Conservation (phyloP, 2,329 filamentous ascomycete species). For the Botryotinia convoluta region DNA sequence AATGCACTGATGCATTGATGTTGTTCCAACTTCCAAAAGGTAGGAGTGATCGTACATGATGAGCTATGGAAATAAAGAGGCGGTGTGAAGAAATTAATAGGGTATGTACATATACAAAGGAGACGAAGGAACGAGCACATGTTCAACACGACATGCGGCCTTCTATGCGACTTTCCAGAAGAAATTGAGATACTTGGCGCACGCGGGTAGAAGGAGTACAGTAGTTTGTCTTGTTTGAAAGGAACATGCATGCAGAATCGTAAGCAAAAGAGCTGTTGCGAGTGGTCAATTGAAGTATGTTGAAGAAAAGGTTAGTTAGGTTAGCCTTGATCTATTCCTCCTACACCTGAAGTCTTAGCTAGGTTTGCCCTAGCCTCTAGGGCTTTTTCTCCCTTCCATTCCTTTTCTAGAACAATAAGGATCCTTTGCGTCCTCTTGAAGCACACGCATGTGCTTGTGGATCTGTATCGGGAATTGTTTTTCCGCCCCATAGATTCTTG, state of each 20-base stretch:
- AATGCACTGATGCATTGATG: background rate
- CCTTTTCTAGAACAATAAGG: conserved; percentile 14
- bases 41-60: background rate
- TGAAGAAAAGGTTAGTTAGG: background rate
- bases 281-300: background rate
- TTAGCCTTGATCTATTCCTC: background rate
- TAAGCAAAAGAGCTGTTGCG: background rate
- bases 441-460: background rate
- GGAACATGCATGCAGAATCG: conserved; percentile 11
- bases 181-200: background rate
- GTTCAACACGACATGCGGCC: conserved; percentile 9
- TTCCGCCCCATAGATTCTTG: background rate
- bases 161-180: conserved; percentile 17
- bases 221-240: background rate
- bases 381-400: background rate
- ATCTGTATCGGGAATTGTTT: background rate
- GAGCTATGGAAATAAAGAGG: background rate
- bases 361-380: background rate
- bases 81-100: conserved; percentile 9
- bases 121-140: conserved; percentile 13
- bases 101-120: background rate
- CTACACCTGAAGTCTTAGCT: background rate
- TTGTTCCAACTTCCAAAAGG: background rate
- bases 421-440: conserved; percentile 1
- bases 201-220: background rate